Base-by-base conservation (phyloP, 192 early-diverging fungal genomes). In the Linnemannia schmuckeri region DNA sequence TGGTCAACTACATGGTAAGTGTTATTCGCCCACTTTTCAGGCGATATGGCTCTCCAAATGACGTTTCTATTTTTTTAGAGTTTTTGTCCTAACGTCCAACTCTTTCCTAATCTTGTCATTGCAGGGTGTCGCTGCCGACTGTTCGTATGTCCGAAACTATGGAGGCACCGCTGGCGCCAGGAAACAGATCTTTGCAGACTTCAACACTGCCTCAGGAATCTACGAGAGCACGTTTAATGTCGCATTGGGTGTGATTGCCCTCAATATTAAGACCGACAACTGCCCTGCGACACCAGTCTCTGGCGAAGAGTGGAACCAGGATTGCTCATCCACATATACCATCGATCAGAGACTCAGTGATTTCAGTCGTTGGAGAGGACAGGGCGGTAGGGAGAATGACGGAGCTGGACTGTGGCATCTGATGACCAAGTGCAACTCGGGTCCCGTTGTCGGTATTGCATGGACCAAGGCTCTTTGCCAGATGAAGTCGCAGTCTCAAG, bases 161-260 rank as follows among this genome's bases (percentile, higher is more conserved):
- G 80, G 90, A 85, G 92, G 91, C 27, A 84, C 83, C 40, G 91
- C 91, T 33, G 88, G 76, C 27, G 93, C 93, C 72, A 89, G 93
- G 49, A 90, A 82, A 68, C 94, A 95, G 82, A 96, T 97, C 44
- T 92, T 98, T 74, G 92, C 88, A 75, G 92, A 97, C 88, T 97
- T 95, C 93, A 97, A 96, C 88, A 91, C 91, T 52, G 97, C 95
- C 27, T 96, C 94, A 70, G 92, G 92, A 4, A 92, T 96, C 47
- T 99, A 97, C 81, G 96, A 98, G 88, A 87, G 91, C 3, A 94
- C 94, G 63, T 97, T 98, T 87, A 97, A 97, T 82, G 91, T 99
- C 35, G 91, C 90, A 9, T 89, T 98, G 61, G 97, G 96, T 5
- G 85, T 99, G 37, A 94, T 97, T 69, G 90, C 93, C 72, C 93